Conservation (phyloP, 176 grass and related monocot species). For the Oropetium thomaeum region DNA sequence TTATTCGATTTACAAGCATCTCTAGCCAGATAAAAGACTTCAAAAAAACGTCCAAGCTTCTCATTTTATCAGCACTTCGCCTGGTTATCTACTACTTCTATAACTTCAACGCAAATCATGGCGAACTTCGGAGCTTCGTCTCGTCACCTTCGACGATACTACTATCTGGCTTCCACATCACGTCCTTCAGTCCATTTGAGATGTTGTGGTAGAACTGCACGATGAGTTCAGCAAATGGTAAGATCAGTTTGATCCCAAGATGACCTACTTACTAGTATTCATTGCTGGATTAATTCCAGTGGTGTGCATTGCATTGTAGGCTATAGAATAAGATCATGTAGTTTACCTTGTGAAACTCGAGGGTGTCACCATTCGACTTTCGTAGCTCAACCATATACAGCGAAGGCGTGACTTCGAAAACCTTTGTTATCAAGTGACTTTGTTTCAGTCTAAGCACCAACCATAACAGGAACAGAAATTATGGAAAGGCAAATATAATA, state of each 20-base stretch:
- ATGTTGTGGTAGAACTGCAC: slow-evolving; percentile 81
- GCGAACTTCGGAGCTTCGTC: background rate
- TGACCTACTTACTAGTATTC: background rate
- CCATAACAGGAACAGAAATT: background rate
- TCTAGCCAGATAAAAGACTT: background rate
- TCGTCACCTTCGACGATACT: slow-evolving; percentile 39
- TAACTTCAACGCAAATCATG: slow-evolving; percentile 1
- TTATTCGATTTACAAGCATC: slow-evolving; percentile 17
- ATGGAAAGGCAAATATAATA: background rate
- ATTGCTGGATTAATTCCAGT: background rate
- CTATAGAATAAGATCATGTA: background rate
- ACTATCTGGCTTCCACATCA: slow-evolving; percentile 71
- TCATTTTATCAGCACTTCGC: background rate
- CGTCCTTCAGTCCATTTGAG: slow-evolving; percentile 74
- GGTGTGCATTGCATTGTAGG: background rate
- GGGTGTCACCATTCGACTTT: slow-evolving; percentile 87
- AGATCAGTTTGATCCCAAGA: background rate
- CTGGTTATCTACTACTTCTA: slow-evolving; percentile 37
- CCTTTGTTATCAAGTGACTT: slow-evolving; percentile 35
- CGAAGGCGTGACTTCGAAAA: slow-evolving; percentile 90
- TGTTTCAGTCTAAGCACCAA: slow-evolving; percentile 14
- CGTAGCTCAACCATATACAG: slow-evolving; percentile 91
- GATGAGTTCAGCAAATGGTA: background rate
- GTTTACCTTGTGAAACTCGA: slow-evolving; percentile 86
- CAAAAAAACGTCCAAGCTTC: background rate